Evolutionary conservation across 2,329 filamentous ascomycete species (phyloP).

Genomic region (Diaporthe vexans): DNA sequence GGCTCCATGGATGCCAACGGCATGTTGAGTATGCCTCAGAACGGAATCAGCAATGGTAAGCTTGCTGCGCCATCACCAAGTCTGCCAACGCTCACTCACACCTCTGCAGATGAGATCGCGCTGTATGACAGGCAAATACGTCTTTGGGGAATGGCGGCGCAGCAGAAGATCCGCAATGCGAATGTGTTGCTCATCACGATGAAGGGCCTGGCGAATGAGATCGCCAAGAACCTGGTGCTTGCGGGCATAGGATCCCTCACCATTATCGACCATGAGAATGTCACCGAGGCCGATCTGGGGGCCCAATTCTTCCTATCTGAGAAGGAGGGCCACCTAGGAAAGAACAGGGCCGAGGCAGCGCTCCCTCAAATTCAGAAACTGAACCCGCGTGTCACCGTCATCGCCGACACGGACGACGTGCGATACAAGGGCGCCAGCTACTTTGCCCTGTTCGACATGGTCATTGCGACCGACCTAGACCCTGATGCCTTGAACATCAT

Average conservation of each 20-base stretch:
- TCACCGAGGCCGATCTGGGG: conserved; percentile 85
- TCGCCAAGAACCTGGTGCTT: conserved; percentile 96
- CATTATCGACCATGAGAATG: conserved; percentile 82
- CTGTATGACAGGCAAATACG: conserved; percentile 98
- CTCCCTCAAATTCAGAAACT: conserved; percentile 83
- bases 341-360: conserved; percentile 87
- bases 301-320: conserved; percentile 84
- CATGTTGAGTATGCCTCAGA: conserved; percentile 39
- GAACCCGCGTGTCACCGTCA: conserved; percentile 88
- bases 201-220: conserved; percentile 90
- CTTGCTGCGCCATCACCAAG: not conserved
- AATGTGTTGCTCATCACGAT: conserved; percentile 92
- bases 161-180: conserved; percentile 90
- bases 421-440: conserved; percentile 78
- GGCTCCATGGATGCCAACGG: conserved; percentile 45
- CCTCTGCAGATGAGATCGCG: conserved; percentile 85
- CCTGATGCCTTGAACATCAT: conserved; percentile 81
- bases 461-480: conserved; percentile 91
- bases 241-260: conserved; percentile 93
- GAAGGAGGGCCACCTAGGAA: conserved; percentile 77
- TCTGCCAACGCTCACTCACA: conserved; percentile 16
- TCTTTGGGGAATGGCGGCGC: conserved; percentile 95
- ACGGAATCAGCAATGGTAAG: conserved; percentile 42
- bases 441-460: conserved; percentile 84
- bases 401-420: conserved; percentile 77